Percentiles rank a stretch among this genome's conserved stretches.
Evolutionary conservation across 257 asterid genomes (phyloP).

Genomic region (Paraleonurus japonicus): DNA sequence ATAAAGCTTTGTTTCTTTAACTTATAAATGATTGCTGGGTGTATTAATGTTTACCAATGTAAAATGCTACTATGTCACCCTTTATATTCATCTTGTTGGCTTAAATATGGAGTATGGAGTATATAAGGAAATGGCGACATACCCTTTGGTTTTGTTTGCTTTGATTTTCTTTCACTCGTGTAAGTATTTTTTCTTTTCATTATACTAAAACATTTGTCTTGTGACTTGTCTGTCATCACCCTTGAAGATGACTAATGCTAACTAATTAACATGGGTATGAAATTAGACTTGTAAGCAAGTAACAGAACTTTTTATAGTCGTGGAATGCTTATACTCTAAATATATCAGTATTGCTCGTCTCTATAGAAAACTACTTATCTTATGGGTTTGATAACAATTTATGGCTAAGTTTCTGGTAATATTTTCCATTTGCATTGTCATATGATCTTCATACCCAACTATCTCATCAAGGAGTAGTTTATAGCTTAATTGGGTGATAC

Average conservation of each 20-base stretch:
- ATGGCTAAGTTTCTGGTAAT: background rate
- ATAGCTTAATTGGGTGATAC: too few species aligned
- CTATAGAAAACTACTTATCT: background rate
- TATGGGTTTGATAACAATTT: background rate
- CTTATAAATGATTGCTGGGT: background rate
- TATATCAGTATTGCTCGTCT: background rate
- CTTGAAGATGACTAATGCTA: background rate
- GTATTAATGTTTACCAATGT: background rate
- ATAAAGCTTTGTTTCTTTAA: constrained; percentile 13
- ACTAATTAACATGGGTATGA: background rate
- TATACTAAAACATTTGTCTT: background rate
- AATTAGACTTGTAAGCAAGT: background rate
- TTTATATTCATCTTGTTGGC: constrained; percentile 6
- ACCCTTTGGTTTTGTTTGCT: background rate
- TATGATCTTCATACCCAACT: background rate
- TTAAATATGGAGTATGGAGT: background rate
- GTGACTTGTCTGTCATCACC: background rate
- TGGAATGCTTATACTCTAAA: background rate
- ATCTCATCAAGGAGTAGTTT: background rate
- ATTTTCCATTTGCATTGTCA: background rate
- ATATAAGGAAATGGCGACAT: background rate
- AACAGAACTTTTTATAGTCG: background rate
- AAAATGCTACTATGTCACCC: background rate
- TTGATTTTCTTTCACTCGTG: background rate
- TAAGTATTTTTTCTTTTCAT: background rate